Conservation (phyloP, 1,139 yeast species). For the Geotrichum histeridarum region DNA sequence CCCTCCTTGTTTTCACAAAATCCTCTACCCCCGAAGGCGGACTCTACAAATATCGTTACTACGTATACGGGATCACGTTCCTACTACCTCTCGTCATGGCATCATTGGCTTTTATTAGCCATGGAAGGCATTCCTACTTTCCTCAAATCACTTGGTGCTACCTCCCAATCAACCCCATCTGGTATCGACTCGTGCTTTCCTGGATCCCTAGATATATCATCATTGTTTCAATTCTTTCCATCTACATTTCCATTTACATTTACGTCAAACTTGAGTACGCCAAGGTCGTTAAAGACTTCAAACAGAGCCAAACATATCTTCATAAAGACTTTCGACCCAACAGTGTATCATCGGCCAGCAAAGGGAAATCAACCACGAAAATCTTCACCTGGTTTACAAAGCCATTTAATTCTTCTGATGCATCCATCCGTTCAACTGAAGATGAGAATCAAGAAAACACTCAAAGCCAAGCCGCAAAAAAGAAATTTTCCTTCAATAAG, state of each 20-base stretch:
- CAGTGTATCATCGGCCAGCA: background rate
- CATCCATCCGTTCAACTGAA: background rate
- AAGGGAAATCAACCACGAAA: background rate
- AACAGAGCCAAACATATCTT: constrained; percentile 27
- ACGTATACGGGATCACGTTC: constrained; percentile 56
- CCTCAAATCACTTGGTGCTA: constrained; percentile 73
- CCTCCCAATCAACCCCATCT: constrained; percentile 64
- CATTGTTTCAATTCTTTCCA: constrained; percentile 54
- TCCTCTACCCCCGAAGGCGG: constrained; percentile 65
- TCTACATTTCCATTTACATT: constrained; percentile 67
- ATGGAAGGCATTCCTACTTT: constrained; percentile 28
- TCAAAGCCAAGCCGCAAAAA: background rate
- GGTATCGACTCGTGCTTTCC: constrained; percentile 70
- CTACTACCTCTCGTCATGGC: constrained; percentile 66
- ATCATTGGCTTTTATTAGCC: constrained; percentile 60
- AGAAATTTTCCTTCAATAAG: constrained; percentile 6
- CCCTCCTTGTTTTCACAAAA: constrained; percentile 56
- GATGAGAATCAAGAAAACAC: background rate
- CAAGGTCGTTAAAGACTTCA: constrained; percentile 30
- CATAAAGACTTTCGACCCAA: constrained; percentile 14
- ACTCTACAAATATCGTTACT: constrained; percentile 53
- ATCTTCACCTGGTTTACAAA: constrained; percentile 1
- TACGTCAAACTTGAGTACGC: constrained; percentile 50
- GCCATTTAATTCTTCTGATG: background rate
- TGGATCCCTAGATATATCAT: constrained; percentile 81